Percentiles rank a stretch among this genome's conserved stretches.
Evolutionary conservation across 345 rosid genomes (phyloP).

Genomic region (Salix purpurea): DNA sequence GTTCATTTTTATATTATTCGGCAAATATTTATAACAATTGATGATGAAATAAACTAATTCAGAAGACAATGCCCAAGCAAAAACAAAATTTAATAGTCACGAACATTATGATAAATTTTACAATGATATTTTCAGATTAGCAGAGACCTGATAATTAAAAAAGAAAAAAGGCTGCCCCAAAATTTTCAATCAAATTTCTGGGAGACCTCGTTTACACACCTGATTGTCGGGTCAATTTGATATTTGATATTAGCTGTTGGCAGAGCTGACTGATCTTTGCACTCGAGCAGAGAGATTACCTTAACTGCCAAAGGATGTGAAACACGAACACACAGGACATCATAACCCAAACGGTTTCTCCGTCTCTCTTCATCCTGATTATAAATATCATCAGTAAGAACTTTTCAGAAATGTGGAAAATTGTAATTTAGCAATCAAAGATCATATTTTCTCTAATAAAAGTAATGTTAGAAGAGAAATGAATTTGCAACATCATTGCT

Average conservation of each 20-base stretch:
- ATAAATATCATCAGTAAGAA: not conserved
- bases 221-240: constrained; percentile 23
- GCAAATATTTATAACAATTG: no score
- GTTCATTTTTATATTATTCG: no score
- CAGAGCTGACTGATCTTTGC: not conserved
- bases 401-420: not conserved
- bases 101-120: no score
- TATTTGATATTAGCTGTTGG: not conserved
- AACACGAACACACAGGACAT: constrained; percentile 21
- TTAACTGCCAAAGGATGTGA: constrained; percentile 17
- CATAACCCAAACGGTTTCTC: constrained; percentile 26
- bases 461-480: not conserved
- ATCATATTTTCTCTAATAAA: not conserved
- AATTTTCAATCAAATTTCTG: no score
- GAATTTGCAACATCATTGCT: no score
- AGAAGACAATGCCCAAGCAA: no score
- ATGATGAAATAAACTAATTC: no score
- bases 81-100: no score
- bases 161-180: no score
- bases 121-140: no score
- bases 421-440: not conserved
- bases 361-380: constrained; percentile 27
- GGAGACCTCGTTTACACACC: constrained; percentile 3
- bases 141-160: no score
- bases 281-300: constrained; percentile 3